Base-by-base conservation (phyloP, 768 basidiomycete genomes). In the Calocybe gangraenosa region DNA sequence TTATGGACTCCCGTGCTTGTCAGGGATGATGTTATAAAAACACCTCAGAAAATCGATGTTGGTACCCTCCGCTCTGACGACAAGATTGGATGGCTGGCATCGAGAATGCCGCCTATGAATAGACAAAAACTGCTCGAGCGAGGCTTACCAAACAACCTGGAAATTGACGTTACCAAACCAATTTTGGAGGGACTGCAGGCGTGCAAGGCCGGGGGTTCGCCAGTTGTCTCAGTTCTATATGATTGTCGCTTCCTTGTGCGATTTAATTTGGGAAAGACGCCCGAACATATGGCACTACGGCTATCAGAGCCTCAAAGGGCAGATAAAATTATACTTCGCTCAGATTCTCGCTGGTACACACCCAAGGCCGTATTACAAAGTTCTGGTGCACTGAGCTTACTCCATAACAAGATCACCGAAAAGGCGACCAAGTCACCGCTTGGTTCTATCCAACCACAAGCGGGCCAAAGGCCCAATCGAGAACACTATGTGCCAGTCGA, bases 161-260 rank as follows among this genome's bases (percentile, higher is more conserved):
- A 61, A 7, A 50, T 72, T n/a, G 70, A 83, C 46, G 49, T 76
- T 30, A 81, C 79, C 21, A 22, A 51, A 9, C 25, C 23, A 2
- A 39, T 72, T 2, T 37, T 44, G 11, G 28, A 58, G 10, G 53
- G 33, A 33, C 48, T 55, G 33, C 20, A 39, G 18, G 37, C 41
- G 3, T 53, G 55, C 57, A 51, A 48, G 39, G 37, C 28, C 40
- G 58, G 35, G 18, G 59, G 39, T 8, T 46, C 54, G n/a, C n/a
- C n/a, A n/a, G n/a, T n/a, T n/a, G n/a, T n/a, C n/a, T n/a, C n/a
- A n/a, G n/a, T 28, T 28, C 63, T 88, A 21, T 87, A 77, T 56
- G 87, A 90, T 58, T 69, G 70, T 52, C 80, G 87, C 5, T 90
- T 85, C 59, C 53, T 78, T 2, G 40, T 89, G 34, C 56, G 54